Conservation (phyloP, 768 basidiomycete species). For the Boletus tylopilopsis region DNA sequence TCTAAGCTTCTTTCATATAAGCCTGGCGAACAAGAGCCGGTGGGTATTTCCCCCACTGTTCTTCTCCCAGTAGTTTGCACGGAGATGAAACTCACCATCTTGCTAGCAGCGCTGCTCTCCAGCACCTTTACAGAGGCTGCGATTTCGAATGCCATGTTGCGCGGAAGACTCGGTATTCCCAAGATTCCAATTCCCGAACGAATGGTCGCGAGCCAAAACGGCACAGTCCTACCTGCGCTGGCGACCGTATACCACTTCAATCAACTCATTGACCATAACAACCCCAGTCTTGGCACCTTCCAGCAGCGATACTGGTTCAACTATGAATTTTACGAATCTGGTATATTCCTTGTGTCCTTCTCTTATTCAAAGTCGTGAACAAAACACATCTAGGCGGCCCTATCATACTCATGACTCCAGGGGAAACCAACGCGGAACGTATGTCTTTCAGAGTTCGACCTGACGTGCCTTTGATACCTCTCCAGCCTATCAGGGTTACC, state of each 20-base stretch:
- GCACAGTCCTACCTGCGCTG: constrained; percentile 23
- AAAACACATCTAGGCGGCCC: constrained; percentile 17
- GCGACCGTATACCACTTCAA: constrained; percentile 30
- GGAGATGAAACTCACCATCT: constrained; percentile 10
- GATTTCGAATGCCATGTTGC: constrained; percentile 19
- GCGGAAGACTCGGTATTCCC: constrained; percentile 15
- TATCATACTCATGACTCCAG: constrained; percentile 46
- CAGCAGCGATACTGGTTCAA: constrained; percentile 70
- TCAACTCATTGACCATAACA: constrained; percentile 41
- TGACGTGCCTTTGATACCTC: background rate
- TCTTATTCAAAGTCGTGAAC: background rate
- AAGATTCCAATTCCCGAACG: constrained; percentile 8
- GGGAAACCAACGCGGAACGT: constrained; percentile 55
- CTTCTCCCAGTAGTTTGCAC: background rate
- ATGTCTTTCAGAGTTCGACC: background rate
- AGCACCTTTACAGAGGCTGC: constrained; percentile 18
- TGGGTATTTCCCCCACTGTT: background rate
- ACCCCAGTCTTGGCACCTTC: constrained; percentile 74
- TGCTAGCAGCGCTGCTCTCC: constrained; percentile 9
- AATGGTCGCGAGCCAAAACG: constrained; percentile 17
- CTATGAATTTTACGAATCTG: constrained; percentile 59
- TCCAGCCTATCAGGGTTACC: constrained; percentile 42
- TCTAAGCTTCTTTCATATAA: constrained; percentile 11
- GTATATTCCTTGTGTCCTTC: constrained; percentile 25
- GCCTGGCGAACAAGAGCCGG: background rate